Evolutionary conservation across 2,329 filamentous ascomycete genomes (phyloP).

Genomic region (Exophiala bonariae): DNA sequence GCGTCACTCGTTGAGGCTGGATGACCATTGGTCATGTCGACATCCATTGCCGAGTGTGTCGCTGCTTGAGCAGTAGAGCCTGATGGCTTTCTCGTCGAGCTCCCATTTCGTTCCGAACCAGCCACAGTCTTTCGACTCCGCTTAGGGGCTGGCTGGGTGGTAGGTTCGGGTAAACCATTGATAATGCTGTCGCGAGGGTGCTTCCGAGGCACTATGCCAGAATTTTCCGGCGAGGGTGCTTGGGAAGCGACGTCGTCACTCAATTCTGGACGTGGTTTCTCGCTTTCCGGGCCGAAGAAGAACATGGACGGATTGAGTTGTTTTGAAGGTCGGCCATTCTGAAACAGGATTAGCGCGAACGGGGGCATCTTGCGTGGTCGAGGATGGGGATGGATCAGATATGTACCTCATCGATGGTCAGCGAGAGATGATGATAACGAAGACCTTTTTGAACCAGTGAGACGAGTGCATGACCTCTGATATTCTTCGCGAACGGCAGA

Average conservation of each 20-base stretch:
- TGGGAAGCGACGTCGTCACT: slow-evolving; percentile 26
- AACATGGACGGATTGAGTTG: slow-evolving; percentile 39
- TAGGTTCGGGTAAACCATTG: slow-evolving; percentile 37
- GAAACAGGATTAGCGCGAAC: slow-evolving; percentile 16
- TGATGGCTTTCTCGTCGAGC: slow-evolving; percentile 30
- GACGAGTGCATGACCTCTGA: slow-evolving; percentile 60
- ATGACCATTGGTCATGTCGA: slow-evolving; percentile 27
- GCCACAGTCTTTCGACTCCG: slow-evolving; percentile 30
- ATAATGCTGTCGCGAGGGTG: slow-evolving; percentile 34
- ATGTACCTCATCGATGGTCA: slow-evolving; percentile 47
- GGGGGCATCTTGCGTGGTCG: background rate
- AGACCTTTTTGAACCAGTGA: slow-evolving; percentile 65
- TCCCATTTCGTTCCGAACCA: slow-evolving; percentile 33
- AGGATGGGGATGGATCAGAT: background rate
- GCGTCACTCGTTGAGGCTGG: slow-evolving; percentile 16
- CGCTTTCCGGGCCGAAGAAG: slow-evolving; percentile 49
- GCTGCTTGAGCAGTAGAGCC: slow-evolving; percentile 33
- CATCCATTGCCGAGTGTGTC: slow-evolving; percentile 20
- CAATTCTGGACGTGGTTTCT: slow-evolving; percentile 29
- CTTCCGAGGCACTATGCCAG: slow-evolving; percentile 31
- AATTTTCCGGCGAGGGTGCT: slow-evolving; percentile 33
- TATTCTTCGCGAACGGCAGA: slow-evolving; percentile 61
- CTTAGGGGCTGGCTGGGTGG: slow-evolving; percentile 33
- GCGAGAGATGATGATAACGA: slow-evolving; percentile 49
- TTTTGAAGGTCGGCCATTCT: slow-evolving; percentile 28